Conservation (phyloP, 352 stramenopile species). For the Phytophthora pistaciae region DNA sequence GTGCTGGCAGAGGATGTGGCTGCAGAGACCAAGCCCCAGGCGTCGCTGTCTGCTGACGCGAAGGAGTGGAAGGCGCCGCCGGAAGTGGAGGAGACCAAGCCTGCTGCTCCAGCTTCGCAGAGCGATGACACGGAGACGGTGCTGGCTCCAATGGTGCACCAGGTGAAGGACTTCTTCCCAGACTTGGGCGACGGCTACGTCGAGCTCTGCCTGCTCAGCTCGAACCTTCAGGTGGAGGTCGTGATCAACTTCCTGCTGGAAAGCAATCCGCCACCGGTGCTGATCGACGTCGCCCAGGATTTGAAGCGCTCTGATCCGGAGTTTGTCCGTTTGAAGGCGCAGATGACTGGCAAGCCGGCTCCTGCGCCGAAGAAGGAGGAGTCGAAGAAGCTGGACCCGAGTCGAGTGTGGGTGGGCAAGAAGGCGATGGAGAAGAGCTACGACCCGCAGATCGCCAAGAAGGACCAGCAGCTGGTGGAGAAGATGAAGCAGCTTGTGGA, state of each 20-base stretch:
- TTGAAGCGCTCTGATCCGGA: slow-evolving; percentile 43
- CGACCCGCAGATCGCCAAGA: slow-evolving; percentile 61
- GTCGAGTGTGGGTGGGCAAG: slow-evolving; percentile 72
- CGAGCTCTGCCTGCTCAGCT: slow-evolving; percentile 66
- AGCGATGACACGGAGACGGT: slow-evolving; percentile 8
- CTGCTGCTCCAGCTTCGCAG: slow-evolving; percentile 12
- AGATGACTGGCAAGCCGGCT: slow-evolving; percentile 34
- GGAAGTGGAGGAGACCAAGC: slow-evolving; percentile 22
- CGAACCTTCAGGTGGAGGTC: slow-evolving; percentile 50
- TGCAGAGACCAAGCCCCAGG: slow-evolving; percentile 21
- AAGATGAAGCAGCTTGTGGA: slow-evolving; percentile 66
- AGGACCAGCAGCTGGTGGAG: slow-evolving; percentile 51
- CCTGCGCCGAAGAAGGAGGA: slow-evolving; percentile 19
- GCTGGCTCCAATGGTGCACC: slow-evolving; percentile 47
- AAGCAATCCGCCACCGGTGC: slow-evolving; percentile 46
- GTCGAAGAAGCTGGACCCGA: slow-evolving; percentile 57
- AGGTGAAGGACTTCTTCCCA: slow-evolving; percentile 73
- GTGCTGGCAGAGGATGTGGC: slow-evolving; percentile 28
- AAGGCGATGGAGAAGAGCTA: slow-evolving; percentile 67
- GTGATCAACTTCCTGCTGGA: slow-evolving; percentile 75
- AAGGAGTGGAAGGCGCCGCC: slow-evolving; percentile 21
- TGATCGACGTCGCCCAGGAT: slow-evolving; percentile 41
- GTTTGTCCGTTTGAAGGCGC: slow-evolving; percentile 36
- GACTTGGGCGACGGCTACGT: slow-evolving; percentile 69
- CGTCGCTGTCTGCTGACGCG: slow-evolving; percentile 11